Evolutionary conservation across 306 rosid species (phyloP).

Genomic region (Rubus parviflorus): DNA sequence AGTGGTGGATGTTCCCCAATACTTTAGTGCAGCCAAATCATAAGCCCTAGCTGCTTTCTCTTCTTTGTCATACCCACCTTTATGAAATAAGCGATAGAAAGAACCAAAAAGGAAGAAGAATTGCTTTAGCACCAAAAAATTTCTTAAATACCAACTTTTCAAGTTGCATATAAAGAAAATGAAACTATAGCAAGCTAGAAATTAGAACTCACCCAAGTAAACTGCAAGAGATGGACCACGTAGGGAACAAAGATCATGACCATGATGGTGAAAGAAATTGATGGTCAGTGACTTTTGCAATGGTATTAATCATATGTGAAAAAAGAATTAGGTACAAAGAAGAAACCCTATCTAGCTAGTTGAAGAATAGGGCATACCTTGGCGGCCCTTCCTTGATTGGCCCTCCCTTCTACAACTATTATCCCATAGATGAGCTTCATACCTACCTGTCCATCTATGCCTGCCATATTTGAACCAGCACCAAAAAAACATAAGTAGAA

Average conservation of each 20-base stretch:
- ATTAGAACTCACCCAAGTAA: constrained; percentile 31
- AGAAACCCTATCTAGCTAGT: constrained; percentile 12
- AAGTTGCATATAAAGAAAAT: background rate
- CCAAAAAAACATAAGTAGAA: background rate
- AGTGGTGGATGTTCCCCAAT: constrained; percentile 98
- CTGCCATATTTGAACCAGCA: constrained; percentile 31
- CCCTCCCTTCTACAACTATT: constrained; percentile 99
- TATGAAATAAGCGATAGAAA: background rate
- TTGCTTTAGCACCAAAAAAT: background rate
- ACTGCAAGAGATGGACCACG: constrained; percentile 21
- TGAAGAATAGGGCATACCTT: constrained; percentile 53
- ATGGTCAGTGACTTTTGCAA: constrained; percentile 5
- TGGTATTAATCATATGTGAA: background rate
- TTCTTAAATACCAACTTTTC: too few species aligned
- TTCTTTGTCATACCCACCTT: constrained; percentile 99
- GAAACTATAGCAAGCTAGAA: background rate
- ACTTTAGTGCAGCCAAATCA: constrained; percentile 95
- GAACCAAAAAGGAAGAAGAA: background rate
- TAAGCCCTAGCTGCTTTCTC: constrained; percentile 99
- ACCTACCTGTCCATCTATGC: constrained; percentile 99
- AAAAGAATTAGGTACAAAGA: background rate
- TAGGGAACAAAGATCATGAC: background rate
- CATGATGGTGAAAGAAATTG: constrained; percentile 4
- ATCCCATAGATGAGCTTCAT: constrained; percentile 99
- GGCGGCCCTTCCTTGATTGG: constrained; percentile 98